Percentiles rank a stretch among this genome's conserved stretches.
These are phyloP conservation scores for Aspergillus neoniger DNA, from an alignment of 2,329 filamentous ascomycete species.

Conservation along the genomic window DNA sequence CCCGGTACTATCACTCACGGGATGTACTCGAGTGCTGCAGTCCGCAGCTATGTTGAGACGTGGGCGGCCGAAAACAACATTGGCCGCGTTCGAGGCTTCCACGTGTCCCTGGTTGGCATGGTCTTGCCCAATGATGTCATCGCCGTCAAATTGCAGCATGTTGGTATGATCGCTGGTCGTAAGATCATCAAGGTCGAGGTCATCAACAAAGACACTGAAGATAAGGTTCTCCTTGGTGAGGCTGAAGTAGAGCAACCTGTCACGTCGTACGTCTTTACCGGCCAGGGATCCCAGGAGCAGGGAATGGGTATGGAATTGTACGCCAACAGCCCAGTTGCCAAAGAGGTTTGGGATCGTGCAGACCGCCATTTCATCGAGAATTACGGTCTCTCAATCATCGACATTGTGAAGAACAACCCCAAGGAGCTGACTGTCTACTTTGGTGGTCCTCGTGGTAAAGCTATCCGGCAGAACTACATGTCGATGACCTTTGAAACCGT, in stretches of 20 bases:
- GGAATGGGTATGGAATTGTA: slow-evolving; percentile 99
- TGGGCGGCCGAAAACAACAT: slow-evolving; percentile 99
- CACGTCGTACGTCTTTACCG: slow-evolving; percentile 96
- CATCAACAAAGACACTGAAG: slow-evolving; percentile 91
- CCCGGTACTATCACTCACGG: slow-evolving; percentile 98
- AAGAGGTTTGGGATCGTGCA: slow-evolving; percentile 96
- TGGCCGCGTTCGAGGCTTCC: slow-evolving; percentile 94
- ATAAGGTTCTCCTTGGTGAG: slow-evolving; percentile 92
- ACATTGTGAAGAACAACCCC: slow-evolving; percentile 99
- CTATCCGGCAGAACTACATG: slow-evolving; percentile 99
- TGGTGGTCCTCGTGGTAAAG: slow-evolving; percentile 92
- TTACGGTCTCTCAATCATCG: slow-evolving; percentile 96
- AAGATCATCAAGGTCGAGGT: slow-evolving; percentile 99
- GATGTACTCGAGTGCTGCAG: slow-evolving; percentile 98
- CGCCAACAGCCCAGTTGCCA: slow-evolving; percentile 86
- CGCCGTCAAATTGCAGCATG: slow-evolving; percentile 91
- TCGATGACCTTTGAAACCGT: slow-evolving; percentile 99
- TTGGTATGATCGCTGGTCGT: slow-evolving; percentile 95
- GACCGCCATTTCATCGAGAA: slow-evolving; percentile 99
- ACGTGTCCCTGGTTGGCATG: slow-evolving; percentile 97
- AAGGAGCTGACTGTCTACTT: slow-evolving; percentile 99
- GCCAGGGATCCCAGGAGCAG: slow-evolving; percentile 97
- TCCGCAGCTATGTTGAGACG: slow-evolving; percentile 93
- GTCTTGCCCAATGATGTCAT: slow-evolving; percentile 95
- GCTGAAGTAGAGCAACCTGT: slow-evolving; percentile 97